Conservation (phyloP, 805 yeast species). For the Metschnikowia baotianmanensis region DNA sequence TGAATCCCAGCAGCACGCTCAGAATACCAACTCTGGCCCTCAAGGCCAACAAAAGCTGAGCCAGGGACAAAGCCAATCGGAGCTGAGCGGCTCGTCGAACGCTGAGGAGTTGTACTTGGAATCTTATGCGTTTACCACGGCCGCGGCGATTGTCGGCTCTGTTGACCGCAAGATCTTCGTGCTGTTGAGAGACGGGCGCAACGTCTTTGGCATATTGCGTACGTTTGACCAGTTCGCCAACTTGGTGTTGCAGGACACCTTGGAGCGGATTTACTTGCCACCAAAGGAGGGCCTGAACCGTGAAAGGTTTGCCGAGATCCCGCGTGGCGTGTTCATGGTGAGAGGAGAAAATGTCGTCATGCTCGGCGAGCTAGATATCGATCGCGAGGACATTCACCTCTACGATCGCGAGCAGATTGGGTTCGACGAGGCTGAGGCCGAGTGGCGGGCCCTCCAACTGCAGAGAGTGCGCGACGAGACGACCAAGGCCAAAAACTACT, state of each 20-base stretch:
- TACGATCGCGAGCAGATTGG: conserved; percentile 54
- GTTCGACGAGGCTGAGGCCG: conserved; percentile 58
- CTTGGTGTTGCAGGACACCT: conserved; percentile 85
- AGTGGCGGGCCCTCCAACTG: conserved; percentile 30
- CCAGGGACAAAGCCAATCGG: conserved; percentile 5
- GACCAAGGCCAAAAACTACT: conserved; percentile 46
- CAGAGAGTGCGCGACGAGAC: conserved; percentile 41
- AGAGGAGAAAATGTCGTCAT: conserved; percentile 96
- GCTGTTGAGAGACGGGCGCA: conserved; percentile 84
- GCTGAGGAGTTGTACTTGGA: conserved; percentile 64
- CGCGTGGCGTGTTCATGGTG: conserved; percentile 77
- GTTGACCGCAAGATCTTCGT: conserved; percentile 83
- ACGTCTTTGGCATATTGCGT: conserved; percentile 82
- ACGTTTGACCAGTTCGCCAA: conserved; percentile 96
- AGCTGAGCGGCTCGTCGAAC: conserved; percentile 27
- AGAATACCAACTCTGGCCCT: neutral
- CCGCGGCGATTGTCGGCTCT: conserved; percentile 86
- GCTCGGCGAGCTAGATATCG: conserved; percentile 91
- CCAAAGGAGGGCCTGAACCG: conserved; percentile 36
- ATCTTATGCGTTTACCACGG: conserved; percentile 80
- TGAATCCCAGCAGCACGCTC: conserved; percentile 1
- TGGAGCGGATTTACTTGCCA: conserved; percentile 73
- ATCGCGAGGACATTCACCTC: conserved; percentile 72
- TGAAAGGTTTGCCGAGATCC: conserved; percentile 67
- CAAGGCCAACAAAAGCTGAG: neutral